These are phyloP conservation scores for Vitis hybrid DNA, from an alignment of 177 flowering plant genomes.

Conservation along the genomic window DNA sequence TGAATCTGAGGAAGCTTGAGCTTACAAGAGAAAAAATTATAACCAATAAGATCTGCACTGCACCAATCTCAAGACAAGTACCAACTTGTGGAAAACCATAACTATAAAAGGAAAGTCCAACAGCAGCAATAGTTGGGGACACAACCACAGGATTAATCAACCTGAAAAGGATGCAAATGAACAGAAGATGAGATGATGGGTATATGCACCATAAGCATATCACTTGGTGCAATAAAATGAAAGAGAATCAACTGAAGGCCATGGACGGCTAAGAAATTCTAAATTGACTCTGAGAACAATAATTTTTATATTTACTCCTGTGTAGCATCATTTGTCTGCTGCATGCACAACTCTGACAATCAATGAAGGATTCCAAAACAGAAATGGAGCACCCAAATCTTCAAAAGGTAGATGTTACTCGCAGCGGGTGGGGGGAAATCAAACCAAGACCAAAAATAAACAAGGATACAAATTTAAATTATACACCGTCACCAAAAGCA, in stretches of 20 bases:
- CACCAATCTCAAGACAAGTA: conserved; percentile 91
- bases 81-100: conserved; percentile 95
- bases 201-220: background rate
- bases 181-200: conserved; percentile 1
- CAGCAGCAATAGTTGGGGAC: conserved; percentile 94
- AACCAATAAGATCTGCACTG: conserved; percentile 80
- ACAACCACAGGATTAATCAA: conserved; percentile 97
- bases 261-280: background rate
- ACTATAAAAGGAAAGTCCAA: conserved; percentile 95
- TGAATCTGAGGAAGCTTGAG: conserved; percentile 12
- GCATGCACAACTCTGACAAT: too few species aligned
- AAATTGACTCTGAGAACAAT: too few species aligned
- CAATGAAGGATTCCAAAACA: too few species aligned
- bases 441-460: too few species aligned
- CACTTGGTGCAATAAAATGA: background rate
- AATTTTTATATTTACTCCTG: too few species aligned
- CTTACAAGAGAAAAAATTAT: conserved; percentile 90
- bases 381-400: too few species aligned
- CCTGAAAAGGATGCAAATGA: conserved; percentile 45
- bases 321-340: too few species aligned
- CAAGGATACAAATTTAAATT: too few species aligned
- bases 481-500: too few species aligned
- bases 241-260: background rate
- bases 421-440: too few species aligned
- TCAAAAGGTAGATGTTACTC: too few species aligned